Evolutionary conservation across 257 asterid species (phyloP).

Genomic region (Rhazya stricta): DNA sequence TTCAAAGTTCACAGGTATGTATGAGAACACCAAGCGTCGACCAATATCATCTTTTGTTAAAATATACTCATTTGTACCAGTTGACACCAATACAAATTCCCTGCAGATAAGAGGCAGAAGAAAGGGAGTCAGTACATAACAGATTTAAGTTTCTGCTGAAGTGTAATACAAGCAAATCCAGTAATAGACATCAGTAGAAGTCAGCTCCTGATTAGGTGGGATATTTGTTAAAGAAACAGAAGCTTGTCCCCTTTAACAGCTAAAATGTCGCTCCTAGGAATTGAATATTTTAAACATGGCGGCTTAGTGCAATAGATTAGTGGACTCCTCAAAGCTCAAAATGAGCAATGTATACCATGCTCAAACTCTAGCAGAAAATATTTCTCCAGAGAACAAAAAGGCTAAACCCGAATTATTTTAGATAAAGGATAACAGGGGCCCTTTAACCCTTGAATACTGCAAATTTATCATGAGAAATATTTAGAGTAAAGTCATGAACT

Average conservation of each 20-base stretch:
- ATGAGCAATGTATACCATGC: neutral
- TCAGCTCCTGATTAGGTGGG: neutral
- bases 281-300: neutral
- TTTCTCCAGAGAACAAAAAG: neutral
- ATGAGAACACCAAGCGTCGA: conserved; percentile 59
- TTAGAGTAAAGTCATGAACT: too few species aligned
- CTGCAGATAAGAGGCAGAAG: conserved; percentile 36
- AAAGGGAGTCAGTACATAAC: too few species aligned
- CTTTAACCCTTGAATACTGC: neutral
- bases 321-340: neutral
- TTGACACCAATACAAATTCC: conserved; percentile 49
- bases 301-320: neutral
- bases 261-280: too few species aligned
- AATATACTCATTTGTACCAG: conserved; percentile 75
- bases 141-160: neutral
- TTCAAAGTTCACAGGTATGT: conserved; percentile 84
- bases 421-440: neutral
- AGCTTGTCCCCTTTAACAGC: neutral
- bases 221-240: neutral
- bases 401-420: neutral
- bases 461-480: neutral
- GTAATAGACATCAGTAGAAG: neutral
- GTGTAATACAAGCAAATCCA: neutral
- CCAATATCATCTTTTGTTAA: conserved; percentile 79
- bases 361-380: neutral